Percentiles rank a stretch among this genome's conserved stretches.
These are phyloP conservation scores for Aureobasidium sp. DNA, from an alignment of 2,329 filamentous ascomycete species.

Conservation along the genomic window DNA sequence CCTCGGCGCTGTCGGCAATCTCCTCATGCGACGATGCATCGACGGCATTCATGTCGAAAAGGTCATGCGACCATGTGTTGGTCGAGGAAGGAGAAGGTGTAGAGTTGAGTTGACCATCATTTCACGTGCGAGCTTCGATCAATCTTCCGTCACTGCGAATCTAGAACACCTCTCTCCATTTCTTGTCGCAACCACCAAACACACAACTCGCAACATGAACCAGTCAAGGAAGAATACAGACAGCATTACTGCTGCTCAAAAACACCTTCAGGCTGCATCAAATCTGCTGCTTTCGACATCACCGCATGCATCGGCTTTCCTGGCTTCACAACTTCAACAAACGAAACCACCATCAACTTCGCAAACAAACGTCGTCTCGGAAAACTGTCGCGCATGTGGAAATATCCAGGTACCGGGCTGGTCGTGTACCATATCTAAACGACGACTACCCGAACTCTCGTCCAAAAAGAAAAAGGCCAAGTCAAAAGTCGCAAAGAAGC, in stretches of 20 bases:
- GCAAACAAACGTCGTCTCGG: neutral
- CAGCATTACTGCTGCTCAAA: neutral
- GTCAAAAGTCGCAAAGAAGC: conserved; percentile 9
- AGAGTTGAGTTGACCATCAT: neutral
- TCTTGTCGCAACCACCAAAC: neutral
- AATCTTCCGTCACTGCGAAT: conserved; percentile 9
- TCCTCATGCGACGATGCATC: conserved; percentile 49
- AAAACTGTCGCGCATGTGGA: conserved; percentile 32
- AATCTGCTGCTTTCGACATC: conserved; percentile 4
- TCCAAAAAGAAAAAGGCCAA: neutral
- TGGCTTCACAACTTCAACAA: conserved; percentile 6
- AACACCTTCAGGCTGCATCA: conserved; percentile 11
- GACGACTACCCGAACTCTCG: neutral
- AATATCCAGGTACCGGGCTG: conserved; percentile 32
- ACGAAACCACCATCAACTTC: neutral
- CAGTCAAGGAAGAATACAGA: neutral
- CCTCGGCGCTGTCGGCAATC: conserved; percentile 24
- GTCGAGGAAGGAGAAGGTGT: neutral
- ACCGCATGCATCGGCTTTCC: conserved; percentile 15
- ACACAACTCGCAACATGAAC: neutral
- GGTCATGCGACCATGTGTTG: neutral
- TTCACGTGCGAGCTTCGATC: conserved; percentile 4
- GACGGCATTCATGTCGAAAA: conserved; percentile 54
- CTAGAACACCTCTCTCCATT: neutral
- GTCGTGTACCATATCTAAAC: conserved; percentile 22